Evolutionary conservation across 1,284 basidiomycete genomes (phyloP).

Genomic region (Porphyrellus sp.): DNA sequence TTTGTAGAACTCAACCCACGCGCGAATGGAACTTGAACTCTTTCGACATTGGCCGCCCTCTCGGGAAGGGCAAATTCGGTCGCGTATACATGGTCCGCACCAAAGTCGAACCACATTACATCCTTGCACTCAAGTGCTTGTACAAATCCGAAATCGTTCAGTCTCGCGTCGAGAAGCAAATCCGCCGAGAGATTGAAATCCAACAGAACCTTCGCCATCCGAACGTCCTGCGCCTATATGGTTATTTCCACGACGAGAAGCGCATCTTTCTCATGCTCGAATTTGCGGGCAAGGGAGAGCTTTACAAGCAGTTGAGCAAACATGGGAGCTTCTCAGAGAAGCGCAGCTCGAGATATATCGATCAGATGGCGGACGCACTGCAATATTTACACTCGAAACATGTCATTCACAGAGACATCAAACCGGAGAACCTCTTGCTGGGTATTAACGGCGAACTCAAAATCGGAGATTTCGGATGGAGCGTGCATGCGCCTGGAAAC

Average conservation of each 20-base stretch:
- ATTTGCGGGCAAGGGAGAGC: slow-evolving; percentile 92
- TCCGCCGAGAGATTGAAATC: slow-evolving; percentile 97
- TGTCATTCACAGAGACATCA: slow-evolving; percentile 98
- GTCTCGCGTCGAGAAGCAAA: slow-evolving; percentile 87
- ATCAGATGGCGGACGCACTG: slow-evolving; percentile 98
- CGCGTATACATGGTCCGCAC: slow-evolving; percentile 99
- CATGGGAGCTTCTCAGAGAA: slow-evolving; percentile 85
- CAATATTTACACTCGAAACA: slow-evolving; percentile 93
- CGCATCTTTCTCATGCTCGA: slow-evolving; percentile 98
- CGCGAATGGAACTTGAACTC: slow-evolving; percentile 82
- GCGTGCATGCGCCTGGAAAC: slow-evolving; percentile 94
- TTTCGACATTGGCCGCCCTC: slow-evolving; percentile 93
- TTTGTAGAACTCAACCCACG: slow-evolving; percentile 58
- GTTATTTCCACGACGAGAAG: slow-evolving; percentile 97
- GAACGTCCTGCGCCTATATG: slow-evolving; percentile 90
- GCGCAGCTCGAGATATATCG: slow-evolving; percentile 85
- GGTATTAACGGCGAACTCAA: slow-evolving; percentile 97
- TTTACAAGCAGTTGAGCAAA: slow-evolving; percentile 94
- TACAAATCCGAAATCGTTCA: slow-evolving; percentile 96
- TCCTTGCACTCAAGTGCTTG: slow-evolving; percentile 94
- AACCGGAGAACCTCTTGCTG: slow-evolving; percentile 94
- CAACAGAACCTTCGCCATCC: slow-evolving; percentile 97
- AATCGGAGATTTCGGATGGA: slow-evolving; percentile 99
- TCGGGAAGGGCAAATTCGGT: slow-evolving; percentile 99
- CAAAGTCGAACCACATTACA: slow-evolving; percentile 82